Conservation (phyloP, 2,329 filamentous ascomycete species). For the Helminthosporium solani region DNA sequence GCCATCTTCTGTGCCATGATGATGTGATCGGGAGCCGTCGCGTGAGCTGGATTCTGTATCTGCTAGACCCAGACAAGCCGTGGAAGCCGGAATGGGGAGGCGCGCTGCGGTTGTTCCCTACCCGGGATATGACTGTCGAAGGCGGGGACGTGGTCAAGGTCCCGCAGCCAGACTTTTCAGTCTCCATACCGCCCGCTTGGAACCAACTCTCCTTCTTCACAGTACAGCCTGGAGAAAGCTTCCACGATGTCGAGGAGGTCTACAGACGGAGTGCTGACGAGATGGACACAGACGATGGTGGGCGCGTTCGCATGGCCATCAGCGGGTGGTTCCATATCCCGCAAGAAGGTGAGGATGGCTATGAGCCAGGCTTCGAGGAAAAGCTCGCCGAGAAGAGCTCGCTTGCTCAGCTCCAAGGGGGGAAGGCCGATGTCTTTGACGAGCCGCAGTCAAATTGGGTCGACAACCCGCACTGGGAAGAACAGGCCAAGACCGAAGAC, state of each 20-base stretch:
- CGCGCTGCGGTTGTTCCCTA: constrained; percentile 83
- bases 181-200: constrained; percentile 90
- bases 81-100: constrained; percentile 95
- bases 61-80: constrained; percentile 85
- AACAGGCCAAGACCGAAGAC: constrained; percentile 49
- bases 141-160: constrained; percentile 76
- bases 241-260: constrained; percentile 98
- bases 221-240: constrained; percentile 96
- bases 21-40: constrained; percentile 97
- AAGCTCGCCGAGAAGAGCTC: constrained; percentile 86
- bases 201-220: constrained; percentile 98
- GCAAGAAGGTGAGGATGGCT: constrained; percentile 90
- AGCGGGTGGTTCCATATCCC: constrained; percentile 99
- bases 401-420: constrained; percentile 80
- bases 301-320: constrained; percentile 91
- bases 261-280: constrained; percentile 66
- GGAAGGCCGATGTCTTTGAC: constrained; percentile 88
- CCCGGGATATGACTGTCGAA: constrained; percentile 61
- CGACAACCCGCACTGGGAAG: constrained; percentile 37
- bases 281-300: constrained; percentile 67
- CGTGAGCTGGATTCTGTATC: constrained; percentile 95
- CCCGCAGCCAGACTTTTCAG: constrained; percentile 73
- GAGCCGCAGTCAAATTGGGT: constrained; percentile 66
- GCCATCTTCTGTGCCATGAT: constrained; percentile 93
- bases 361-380: constrained; percentile 82